Conservation (phyloP, 148 eudicot species). For the Nepenthes gracilis region DNA sequence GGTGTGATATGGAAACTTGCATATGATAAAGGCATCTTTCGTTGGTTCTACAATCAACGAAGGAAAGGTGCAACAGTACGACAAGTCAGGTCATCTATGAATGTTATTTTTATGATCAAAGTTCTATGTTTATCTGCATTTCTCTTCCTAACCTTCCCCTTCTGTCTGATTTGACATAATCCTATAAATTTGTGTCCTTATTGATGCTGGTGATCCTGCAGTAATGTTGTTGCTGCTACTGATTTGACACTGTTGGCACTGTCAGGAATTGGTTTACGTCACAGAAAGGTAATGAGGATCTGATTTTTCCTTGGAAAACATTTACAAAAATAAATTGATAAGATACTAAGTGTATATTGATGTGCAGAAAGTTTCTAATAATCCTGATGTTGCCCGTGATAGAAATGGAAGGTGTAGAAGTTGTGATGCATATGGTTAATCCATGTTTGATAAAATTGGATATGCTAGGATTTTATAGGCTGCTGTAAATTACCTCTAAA, state of each 20-base stretch:
- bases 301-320: background rate
- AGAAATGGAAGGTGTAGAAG: too few species aligned
- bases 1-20: conserved; percentile 99
- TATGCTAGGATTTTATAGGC: too few species aligned
- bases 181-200: conserved; percentile 9
- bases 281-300: conserved; percentile 43
- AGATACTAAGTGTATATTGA: too few species aligned
- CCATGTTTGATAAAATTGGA: too few species aligned
- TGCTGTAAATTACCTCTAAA: too few species aligned
- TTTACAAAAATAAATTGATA: background rate
- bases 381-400: too few species aligned
- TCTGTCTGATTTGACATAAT: background rate
- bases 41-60: conserved; percentile 75
- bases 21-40: conserved; percentile 74
- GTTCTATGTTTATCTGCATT: background rate
- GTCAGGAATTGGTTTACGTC: conserved; percentile 90
- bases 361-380: too few species aligned
- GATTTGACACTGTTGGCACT: conserved; percentile 84
- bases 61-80: conserved; percentile 92
- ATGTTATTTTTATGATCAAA: conserved; percentile 6
- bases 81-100: conserved; percentile 70
- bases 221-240: conserved; percentile 98
- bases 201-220: conserved; percentile 40
- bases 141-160: background rate
- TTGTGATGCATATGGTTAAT: too few species aligned